Percentiles rank a stretch among this genome's conserved stretches.
These are phyloP conservation scores for Lasiodiplodia hormozganensis DNA, from an alignment of 2,329 filamentous ascomycete species.

Conservation along the genomic window DNA sequence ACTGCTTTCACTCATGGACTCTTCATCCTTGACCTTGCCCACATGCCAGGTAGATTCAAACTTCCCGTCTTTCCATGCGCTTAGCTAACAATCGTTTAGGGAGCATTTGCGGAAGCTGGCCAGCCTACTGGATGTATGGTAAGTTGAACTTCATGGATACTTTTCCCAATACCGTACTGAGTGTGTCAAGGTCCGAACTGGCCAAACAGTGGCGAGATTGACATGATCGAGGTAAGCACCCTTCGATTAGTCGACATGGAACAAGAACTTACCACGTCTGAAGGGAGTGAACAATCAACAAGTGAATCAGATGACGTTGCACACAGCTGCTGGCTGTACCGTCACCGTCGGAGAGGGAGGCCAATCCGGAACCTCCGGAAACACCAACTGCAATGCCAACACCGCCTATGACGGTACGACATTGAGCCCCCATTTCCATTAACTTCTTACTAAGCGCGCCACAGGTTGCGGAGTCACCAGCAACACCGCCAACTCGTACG, in stretches of 20 bases:
- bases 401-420: constrained; percentile 38
- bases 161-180: background rate
- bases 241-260: background rate
- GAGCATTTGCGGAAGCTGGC: constrained; percentile 46
- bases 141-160: background rate
- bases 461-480: constrained; percentile 42
- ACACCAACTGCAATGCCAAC: constrained; percentile 45
- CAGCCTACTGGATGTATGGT: constrained; percentile 42
- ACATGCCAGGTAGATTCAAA: constrained; percentile 43
- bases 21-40: constrained; percentile 49
- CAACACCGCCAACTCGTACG: constrained; percentile 42
- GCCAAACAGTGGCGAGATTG: constrained; percentile 48
- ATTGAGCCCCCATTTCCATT: too few relatives aligned
- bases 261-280: constrained; percentile 35
- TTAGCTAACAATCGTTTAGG: background rate
- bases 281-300: constrained; percentile 48
- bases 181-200: constrained; percentile 47
- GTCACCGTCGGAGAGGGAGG: constrained; percentile 43
- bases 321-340: constrained; percentile 45
- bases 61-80: background rate
- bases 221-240: constrained; percentile 32
- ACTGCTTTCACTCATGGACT: constrained; percentile 45
- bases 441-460: background rate
- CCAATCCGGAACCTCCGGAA: constrained; percentile 40
- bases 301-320: constrained; percentile 47